Base-by-base conservation (phyloP, 129 eudicot genomes). In the Apium graveolens region DNA sequence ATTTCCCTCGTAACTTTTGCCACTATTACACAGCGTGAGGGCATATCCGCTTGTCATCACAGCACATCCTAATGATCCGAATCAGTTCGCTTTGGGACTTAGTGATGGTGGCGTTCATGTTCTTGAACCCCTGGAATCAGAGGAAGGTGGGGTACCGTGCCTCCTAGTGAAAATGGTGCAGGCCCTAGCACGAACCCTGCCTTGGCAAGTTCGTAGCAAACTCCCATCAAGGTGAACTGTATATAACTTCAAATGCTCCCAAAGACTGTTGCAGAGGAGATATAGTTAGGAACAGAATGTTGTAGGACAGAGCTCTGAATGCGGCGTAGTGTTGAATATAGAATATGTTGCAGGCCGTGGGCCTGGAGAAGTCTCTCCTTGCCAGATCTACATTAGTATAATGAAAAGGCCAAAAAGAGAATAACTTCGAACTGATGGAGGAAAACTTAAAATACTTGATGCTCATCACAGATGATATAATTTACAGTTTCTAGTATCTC, bases 21-120 rank as follows among this genome's bases (percentile, higher is more conserved):
- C 53, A 73, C 42, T 29, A 20, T 73, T 49, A 57, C 11, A 78
- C 86, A 88, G 92, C 72, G 18, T 73, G 55, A 76, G 79, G 63
- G 86, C 74, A 45, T 73, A 76, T 80, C 87, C 90, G 21, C 71
- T 78, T 51, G 88, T 78, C 20, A 80, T 89, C 48, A 82, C 90
- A 27, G 90, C 90, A 27, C 93, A 89, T 79, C 93, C 90, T 29
- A 66, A 39, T 14, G 73, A 82, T 16, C 88, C 88, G 5, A 89
- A 81, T 77, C 93, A 89, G 73, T 10, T 89, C 65, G 93, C 89
- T 6, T 17, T 86, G 65, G 96, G 96, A 71, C 85, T 90, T 34
- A 78, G 81, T 14, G 89, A 90, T 76, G 96, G 92, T 16, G 86
- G 86, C 10, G 87, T 88, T 75, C 76, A 78, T 37, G 81, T 90